phyloP scores from a whole-genome alignment of 1,284 basidiomycete genomes.

The Melampsora americana region DNA sequence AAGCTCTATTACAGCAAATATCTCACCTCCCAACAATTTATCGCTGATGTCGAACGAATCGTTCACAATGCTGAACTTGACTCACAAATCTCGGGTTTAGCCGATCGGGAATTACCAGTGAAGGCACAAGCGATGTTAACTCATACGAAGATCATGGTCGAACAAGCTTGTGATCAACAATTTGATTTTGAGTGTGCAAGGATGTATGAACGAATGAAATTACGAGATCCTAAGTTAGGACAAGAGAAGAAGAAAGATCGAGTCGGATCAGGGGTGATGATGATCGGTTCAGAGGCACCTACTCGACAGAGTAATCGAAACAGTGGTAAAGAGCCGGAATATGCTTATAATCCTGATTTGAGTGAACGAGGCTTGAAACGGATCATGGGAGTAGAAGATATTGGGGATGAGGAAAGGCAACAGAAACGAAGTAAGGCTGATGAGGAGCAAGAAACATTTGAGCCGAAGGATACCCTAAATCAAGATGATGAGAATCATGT shows the following conservation, averaged over 20 bases:
- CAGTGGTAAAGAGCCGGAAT: conserved; percentile 67
- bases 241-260: conserved; percentile 58
- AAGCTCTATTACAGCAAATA: conserved; percentile 83
- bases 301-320: conserved; percentile 63
- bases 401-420: not conserved
- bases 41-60: conserved; percentile 82
- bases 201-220: conserved; percentile 75
- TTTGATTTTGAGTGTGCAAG: conserved; percentile 80
- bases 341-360: conserved; percentile 45
- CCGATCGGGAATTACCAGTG: conserved; percentile 50
- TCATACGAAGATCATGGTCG: conserved; percentile 77
- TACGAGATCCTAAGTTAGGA: conserved; percentile 64
- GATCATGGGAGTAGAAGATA: conserved; percentile 21
- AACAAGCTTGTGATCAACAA: conserved; percentile 75
- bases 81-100: conserved; percentile 13
- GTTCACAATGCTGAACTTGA: conserved; percentile 76
- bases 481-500: not conserved
- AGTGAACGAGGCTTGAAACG: conserved; percentile 38
- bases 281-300: conserved; percentile 58
- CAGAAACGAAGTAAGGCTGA: not conserved
- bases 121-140: conserved; percentile 87
- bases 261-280: conserved; percentile 58
- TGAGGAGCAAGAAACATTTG: not conserved
- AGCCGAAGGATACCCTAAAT: not conserved
- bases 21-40: conserved; percentile 78